These are phyloP conservation scores for Tuber brumale DNA, from an alignment of 495 filamentous ascomycete species.

Conservation along the genomic window DNA sequence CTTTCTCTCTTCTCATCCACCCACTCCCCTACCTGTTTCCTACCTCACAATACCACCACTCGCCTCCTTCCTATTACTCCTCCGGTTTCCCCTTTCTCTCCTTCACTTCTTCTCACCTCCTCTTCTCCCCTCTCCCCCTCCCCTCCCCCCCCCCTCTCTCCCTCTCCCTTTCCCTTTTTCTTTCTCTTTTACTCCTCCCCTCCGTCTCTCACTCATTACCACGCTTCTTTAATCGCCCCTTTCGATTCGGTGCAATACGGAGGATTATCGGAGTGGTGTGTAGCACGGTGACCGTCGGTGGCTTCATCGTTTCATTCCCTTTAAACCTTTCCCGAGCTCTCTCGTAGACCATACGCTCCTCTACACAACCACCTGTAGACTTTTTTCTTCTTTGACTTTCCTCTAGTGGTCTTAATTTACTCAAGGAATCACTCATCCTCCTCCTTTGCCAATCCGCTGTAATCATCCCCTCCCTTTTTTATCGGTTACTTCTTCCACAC, in stretches of 20 bases:
- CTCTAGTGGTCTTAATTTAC: not conserved
- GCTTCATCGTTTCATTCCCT: constrained; percentile 28
- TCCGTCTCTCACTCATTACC: not conserved
- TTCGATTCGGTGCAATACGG: constrained; percentile 33
- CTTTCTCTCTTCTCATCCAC: not conserved
- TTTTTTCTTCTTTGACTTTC: constrained; percentile 10
- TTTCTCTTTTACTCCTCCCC: not conserved
- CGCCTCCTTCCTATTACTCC: constrained; percentile 1
- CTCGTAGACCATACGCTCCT: constrained; percentile 2
- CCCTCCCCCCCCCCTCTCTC: constrained; percentile 5
- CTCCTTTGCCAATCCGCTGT: not conserved
- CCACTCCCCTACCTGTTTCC: constrained; percentile 2
- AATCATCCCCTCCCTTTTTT: not conserved
- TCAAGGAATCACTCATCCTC: not conserved
- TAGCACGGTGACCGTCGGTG: constrained; percentile 36
- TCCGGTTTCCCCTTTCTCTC: constrained; percentile 17
- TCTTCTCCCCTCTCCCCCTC: constrained; percentile 18
- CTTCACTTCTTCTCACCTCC: constrained; percentile 20
- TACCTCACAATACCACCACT: not conserved
- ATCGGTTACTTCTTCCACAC: not conserved
- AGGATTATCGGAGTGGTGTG: constrained; percentile 30
- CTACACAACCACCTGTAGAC: constrained; percentile 9
- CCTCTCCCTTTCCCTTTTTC: constrained; percentile 6
- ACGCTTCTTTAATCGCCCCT: constrained; percentile 24
- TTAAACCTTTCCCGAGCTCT: constrained; percentile 1